Evolutionary conservation across 1,284 basidiomycete species (phyloP), one percentile per base, ranked within the genome.

Genomic region (Microbotryum intermedium): DNA sequence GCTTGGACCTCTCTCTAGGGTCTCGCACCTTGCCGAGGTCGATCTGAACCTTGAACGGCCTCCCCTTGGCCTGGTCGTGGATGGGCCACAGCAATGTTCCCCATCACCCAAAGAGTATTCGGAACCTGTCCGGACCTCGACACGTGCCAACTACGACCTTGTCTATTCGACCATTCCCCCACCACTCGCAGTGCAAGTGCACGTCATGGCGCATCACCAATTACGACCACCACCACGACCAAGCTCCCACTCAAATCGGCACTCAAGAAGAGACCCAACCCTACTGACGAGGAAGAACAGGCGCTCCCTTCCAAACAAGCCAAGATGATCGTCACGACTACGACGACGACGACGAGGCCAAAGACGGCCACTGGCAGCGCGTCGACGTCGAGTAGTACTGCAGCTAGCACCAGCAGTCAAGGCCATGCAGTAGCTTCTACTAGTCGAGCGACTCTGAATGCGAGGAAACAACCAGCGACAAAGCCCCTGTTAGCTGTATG

Each of bases 91-190:
- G 34, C 5, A 11, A 39, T 39, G 34, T 39, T 39, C 13, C 34
- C 34, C 16, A 11, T 39, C 34, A 18, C 34, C 34, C 34, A 16
- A 39, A 11, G 34, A 3, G 13, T 13, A 11, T 39, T 39, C 34
- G 34, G 34, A 39, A 11, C 34, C 34, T 76, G 82, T 26, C 77
- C 77, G 1, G 72, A 54, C 20, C 54, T 21, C 42, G 52, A 53
- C 44, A 45, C 44, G 43, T 62, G 48, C 39, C 62, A 26, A 39
- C 55, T 42, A 29, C 48, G 29, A 30, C 50, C 60, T 8, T 64
- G 62, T 46, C 21, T 57, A 18, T 57, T 61, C 51, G 44, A 26
- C 46, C 59, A 61, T 61, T 23, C 20, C 39, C 20, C 25, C 39
- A 18, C 44, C n/a, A n/a, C n/a, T n/a, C n/a, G n/a, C n/a, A n/a